Base-by-base conservation (phyloP, 768 basidiomycete genomes). In the Cyclocybe aegerita region DNA sequence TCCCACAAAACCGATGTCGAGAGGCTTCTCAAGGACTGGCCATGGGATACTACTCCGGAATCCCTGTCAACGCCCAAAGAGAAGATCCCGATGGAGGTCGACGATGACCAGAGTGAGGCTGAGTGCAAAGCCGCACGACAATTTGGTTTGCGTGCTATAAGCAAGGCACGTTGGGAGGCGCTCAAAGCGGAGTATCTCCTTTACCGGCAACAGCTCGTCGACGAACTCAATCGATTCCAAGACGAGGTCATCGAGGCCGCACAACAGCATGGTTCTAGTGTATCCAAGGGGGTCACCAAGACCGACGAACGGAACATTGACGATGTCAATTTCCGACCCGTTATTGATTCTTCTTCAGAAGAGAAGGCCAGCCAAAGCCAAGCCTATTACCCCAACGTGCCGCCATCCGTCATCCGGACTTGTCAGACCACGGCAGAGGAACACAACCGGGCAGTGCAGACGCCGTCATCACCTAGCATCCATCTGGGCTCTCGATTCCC, bases 101-200 rank as follows among this genome's bases (percentile, higher is more conserved):
- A 40, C 2, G 53, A 50, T 9, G 17, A 33, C 8, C 10, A 35
- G 8, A 36, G 9, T 9, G n/a, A 48, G 41, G 16, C 43, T 2
- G 35, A 35, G 16, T 56, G 23, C 23, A 23, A 58, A 8, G 80
- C 85, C 9, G 86, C 83, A 0, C 48, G 46, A 9, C 82, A 75
- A 60, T 82, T 79, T 51, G 86, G 88, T 0, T 74, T 90, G 45
- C 78, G 87, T 3, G 61, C 71, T 0, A 62, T 86, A 12, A 67
- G 74, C 15, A 90, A 86, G 59, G 53, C 66, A 0, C 69, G 66
- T 14, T 93, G 90, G 90, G 79, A 82, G 7, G 61, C 69, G 39
- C 65, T 90, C 31, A 83, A 83, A 47, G 76, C 79, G 3, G 84
- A 91, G 58, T 93, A 93, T 61, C 66, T 86, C n/a, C 60, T 72